Evolutionary conservation across 352 stramenopile genomes (phyloP).

Genomic region (Paralagenidium karlingii): DNA sequence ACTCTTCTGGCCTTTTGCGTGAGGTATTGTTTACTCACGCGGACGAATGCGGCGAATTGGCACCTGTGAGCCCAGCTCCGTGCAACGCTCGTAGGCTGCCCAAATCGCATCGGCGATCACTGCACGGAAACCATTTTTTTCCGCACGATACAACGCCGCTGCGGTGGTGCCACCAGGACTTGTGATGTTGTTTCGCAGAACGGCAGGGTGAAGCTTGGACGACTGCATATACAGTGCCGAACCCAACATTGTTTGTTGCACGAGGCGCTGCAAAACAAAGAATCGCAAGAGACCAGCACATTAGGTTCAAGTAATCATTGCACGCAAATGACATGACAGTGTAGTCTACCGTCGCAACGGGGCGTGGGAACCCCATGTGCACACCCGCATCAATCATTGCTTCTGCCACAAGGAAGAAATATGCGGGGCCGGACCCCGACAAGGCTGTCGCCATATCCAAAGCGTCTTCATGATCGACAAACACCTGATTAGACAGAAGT

Average conservation of each 20-base stretch:
- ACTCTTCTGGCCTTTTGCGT: too few relatives aligned
- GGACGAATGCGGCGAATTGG: constrained; percentile 51
- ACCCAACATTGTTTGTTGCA: constrained; percentile 90
- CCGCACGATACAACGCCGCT: constrained; percentile 89
- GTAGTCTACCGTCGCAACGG: constrained; percentile 68
- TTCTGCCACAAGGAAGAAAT: constrained; percentile 94
- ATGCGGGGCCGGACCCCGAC: constrained; percentile 89
- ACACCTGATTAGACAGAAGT: not conserved
- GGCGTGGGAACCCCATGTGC: constrained; percentile 92
- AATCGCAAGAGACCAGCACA: not conserved
- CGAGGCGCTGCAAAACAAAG: constrained; percentile 66
- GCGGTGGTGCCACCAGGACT: constrained; percentile 90
- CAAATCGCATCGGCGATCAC: constrained; percentile 92
- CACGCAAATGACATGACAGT: not conserved
- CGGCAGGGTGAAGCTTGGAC: constrained; percentile 81
- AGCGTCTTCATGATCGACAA: constrained; percentile 81
- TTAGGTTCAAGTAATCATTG: not conserved
- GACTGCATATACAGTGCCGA: constrained; percentile 90
- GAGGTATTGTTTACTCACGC: constrained; percentile 31
- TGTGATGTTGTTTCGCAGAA: constrained; percentile 92
- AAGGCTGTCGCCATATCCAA: constrained; percentile 93
- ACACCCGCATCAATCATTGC: constrained; percentile 92
- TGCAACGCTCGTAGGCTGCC: constrained; percentile 88
- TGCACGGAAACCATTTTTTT: constrained; percentile 91
- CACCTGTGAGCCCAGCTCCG: constrained; percentile 87